Evolutionary conservation across 1,284 basidiomycete genomes (phyloP), one percentile per base, ranked within the genome.

Genomic region (Trametes sp.): DNA sequence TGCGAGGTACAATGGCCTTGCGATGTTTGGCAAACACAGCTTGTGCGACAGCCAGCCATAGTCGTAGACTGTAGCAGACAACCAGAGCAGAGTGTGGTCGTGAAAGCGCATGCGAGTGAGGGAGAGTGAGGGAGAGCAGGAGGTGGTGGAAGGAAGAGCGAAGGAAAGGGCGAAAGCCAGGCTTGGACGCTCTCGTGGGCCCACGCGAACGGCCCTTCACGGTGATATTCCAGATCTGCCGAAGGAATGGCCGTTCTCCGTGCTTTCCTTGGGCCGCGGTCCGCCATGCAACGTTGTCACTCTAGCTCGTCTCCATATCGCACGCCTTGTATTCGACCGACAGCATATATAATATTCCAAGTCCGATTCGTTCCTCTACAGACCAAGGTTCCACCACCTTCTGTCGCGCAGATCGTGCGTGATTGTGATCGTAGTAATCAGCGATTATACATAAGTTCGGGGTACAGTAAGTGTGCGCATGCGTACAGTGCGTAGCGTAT

Each of bases 151-250:
- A 59, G 61, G 59, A 64, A 62, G 57, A 68, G 61, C 58, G 63
- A 65, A 63, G 54, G 58, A 60, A 64, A 54, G 56, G 66, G 62
- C 63, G 46, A 57, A 58, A 55, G 66, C 63, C 68, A 62, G 61
- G 63, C 59, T 60, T 42, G 59, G 66, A 67, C 63, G 66, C 63
- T 55, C 55, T 58, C 55, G 57, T 63, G 52, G 64, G 67, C 65
- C 72, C 73, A 74, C 73, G 73, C 72, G 73, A 74, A 70, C 62
- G 61, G 60, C 63, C 62, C 69, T 73, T 73, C 69, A 73, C 71
- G 42, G 71, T 71, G 72, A 74, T 68, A 70, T 66, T 65, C 64
- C 58, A 66, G 66, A 70, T 59, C 67, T 64, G 60, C 66, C 68
- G 70, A 66, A 51, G 16, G 58, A 51, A 48, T 49, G 50, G 44